Evolutionary conservation across 75 land plant species (phyloP).

Genomic region (Picea glauca): DNA sequence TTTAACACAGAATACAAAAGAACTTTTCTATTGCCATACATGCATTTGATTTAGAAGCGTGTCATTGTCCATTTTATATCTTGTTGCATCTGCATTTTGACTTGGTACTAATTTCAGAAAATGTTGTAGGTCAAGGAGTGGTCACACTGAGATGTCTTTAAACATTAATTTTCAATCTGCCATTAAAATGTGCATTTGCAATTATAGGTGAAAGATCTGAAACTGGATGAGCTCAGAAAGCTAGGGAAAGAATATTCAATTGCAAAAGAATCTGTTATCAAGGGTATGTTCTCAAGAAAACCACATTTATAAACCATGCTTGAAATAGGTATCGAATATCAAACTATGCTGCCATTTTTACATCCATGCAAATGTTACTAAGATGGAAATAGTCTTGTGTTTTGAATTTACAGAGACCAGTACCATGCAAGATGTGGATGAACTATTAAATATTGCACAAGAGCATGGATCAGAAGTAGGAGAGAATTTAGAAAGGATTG

Average conservation of each 20-base stretch:
- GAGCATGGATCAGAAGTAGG: conserved; percentile 17
- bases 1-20: not conserved
- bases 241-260: conserved; percentile 38
- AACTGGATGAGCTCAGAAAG: conserved; percentile 22
- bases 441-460: conserved; percentile 47
- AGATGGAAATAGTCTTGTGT: not conserved
- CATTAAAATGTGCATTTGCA: not conserved
- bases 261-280: conserved; percentile 40
- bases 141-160: not conserved
- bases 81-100: not conserved
- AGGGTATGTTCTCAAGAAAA: conserved; percentile 22
- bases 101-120: not conserved
- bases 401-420: conserved; percentile 29
- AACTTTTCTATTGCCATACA: not conserved
- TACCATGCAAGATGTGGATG: conserved; percentile 25
- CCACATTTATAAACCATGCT: not conserved
- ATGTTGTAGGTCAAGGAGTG: not conserved
- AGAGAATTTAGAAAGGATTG: conserved; percentile 29
- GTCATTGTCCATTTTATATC: not conserved
- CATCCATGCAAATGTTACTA: not conserved
- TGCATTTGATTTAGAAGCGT: not conserved
- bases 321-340: not conserved
- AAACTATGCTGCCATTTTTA: not conserved
- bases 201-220: conserved; percentile 20
- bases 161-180: not conserved